Base-by-base conservation (phyloP, 2,329 filamentous ascomycete genomes). In the Diplodia intermedia region DNA sequence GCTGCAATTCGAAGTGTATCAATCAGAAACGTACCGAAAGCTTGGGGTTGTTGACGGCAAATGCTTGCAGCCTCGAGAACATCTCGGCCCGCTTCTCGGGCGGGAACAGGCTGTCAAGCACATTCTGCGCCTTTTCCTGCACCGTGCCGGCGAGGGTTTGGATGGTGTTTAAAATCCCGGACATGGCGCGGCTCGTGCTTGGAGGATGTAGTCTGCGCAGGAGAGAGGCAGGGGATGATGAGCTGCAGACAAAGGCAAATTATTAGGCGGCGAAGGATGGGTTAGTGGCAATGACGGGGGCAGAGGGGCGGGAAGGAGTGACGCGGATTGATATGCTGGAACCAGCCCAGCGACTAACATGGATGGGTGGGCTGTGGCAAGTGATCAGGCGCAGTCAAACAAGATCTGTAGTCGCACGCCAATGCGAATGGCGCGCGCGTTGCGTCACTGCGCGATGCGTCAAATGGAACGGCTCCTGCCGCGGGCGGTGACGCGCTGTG, bases 41-140 rank as follows among this genome's bases (percentile, higher is more conserved):
- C 70, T 92, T 81, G 2, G 92, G 92, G 68, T 90, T 89, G 60
- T 85, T 81, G 6, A 84, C 78, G 18, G 89, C 87, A 73, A 91
- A 90, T 5, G 80, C 75, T 43, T 83, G 81, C 33, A 86, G 78
- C 54, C 81, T 82, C 18, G 85, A 81, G 72, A 88, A 84, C 52
- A 86, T 82, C 67, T 83, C 82, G 70, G 87, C 83, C 61, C 90
- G 85, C 69, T 86, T 85, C 43, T 86, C 81, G 0, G 90, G 89
- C 54, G 88, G 85, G 53, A 92, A 82, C 66, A 88, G 73, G 47
- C 77, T 76, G 72, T 89, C 82, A 38, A 88, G 72, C 2, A 81
- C 71, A 60, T 70, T 75, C 69, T 77, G 73, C 43, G 75, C 78
- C 67, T 74, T 74, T 65, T 33, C 69, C 55, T 50, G 69, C 47